Percentiles rank a stretch among this genome's conserved stretches.
Evolutionary conservation across 2,329 filamentous ascomycete species (phyloP).

Genomic region (Verticillium zaregamsianum): DNA sequence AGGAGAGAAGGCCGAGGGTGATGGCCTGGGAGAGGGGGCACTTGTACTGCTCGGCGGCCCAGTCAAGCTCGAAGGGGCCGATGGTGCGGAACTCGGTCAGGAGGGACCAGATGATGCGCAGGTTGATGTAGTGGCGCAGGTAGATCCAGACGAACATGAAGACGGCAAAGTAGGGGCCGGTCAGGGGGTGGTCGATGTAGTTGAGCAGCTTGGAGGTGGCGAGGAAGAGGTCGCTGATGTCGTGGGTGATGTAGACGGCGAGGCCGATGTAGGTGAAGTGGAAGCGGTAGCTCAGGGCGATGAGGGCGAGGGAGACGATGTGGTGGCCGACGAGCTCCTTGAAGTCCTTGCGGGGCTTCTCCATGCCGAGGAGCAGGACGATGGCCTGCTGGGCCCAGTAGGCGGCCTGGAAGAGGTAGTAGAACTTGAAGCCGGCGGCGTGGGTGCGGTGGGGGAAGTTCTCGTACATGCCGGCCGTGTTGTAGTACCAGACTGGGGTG

Average conservation of each 20-base stretch:
- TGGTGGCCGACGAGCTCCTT: slow-evolving; percentile 91
- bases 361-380: slow-evolving; percentile 78
- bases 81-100: slow-evolving; percentile 72
- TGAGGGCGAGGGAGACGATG: slow-evolving; percentile 80
- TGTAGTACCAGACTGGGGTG: slow-evolving; percentile 96
- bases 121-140: slow-evolving; percentile 80
- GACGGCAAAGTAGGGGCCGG: slow-evolving; percentile 77
- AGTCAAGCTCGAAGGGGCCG: slow-evolving; percentile 72
- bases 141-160: slow-evolving; percentile 88
- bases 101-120: slow-evolving; percentile 70
- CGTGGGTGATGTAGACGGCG: slow-evolving; percentile 90
- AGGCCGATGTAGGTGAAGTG: slow-evolving; percentile 96
- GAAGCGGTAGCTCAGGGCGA: slow-evolving; percentile 85
- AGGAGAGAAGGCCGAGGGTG: slow-evolving; percentile 58
- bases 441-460: slow-evolving; percentile 80
- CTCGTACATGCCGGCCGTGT: slow-evolving; percentile 86
- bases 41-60: slow-evolving; percentile 75
- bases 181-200: slow-evolving; percentile 76
- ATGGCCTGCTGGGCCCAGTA: slow-evolving; percentile 97
- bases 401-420: slow-evolving; percentile 89
- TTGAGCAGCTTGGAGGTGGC: slow-evolving; percentile 90
- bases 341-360: slow-evolving; percentile 93
- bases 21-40: slow-evolving; percentile 66
- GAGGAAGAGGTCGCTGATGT: slow-evolving; percentile 93
- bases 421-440: slow-evolving; percentile 82